phyloP scores from a whole-genome alignment of 208 protist genomes.

The Crithidia fasciculata region DNA sequence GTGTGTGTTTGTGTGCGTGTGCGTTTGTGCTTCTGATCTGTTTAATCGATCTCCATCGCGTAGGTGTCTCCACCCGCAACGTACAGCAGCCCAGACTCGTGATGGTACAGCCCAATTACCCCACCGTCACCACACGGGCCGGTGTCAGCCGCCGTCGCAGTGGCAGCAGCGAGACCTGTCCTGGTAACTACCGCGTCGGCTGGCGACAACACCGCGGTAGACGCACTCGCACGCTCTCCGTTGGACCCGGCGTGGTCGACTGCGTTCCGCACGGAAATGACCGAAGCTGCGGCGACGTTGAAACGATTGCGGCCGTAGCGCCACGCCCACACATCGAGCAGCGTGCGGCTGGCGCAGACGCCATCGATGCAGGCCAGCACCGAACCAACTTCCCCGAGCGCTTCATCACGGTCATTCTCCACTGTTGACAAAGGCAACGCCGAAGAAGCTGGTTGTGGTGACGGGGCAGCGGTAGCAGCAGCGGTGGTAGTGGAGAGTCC shows the following conservation, averaged over 20 bases:
- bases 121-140: not conserved
- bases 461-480: not conserved
- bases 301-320: slow-evolving; percentile 75
- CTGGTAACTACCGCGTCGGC: not conserved
- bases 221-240: not conserved
- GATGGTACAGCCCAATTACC: slow-evolving; percentile 29
- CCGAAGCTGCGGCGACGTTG: slow-evolving; percentile 44
- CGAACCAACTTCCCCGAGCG: slow-evolving; percentile 51
- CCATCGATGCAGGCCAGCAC: slow-evolving; percentile 52
- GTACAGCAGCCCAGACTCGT: slow-evolving; percentile 58
- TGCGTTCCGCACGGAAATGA: slow-evolving; percentile 29
- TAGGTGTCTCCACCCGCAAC: slow-evolving; percentile 32
- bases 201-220: not conserved
- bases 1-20: not conserved
- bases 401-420: not conserved
- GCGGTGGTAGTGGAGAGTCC: not conserved
- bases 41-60: slow-evolving; percentile 39
- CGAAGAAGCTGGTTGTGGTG: not conserved
- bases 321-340: slow-evolving; percentile 48
- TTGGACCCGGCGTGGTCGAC: not conserved
- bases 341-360: slow-evolving; percentile 48
- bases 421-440: too few species aligned
- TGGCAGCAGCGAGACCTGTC: too few species aligned
- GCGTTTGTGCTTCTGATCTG: not conserved
- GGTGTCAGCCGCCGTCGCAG: not conserved